A percentile compares a stretch with the other conserved stretches of the same genome.
Evolutionary conservation across 2,329 filamentous ascomycete genomes (phyloP).

Genomic region (Venturia nashicola): DNA sequence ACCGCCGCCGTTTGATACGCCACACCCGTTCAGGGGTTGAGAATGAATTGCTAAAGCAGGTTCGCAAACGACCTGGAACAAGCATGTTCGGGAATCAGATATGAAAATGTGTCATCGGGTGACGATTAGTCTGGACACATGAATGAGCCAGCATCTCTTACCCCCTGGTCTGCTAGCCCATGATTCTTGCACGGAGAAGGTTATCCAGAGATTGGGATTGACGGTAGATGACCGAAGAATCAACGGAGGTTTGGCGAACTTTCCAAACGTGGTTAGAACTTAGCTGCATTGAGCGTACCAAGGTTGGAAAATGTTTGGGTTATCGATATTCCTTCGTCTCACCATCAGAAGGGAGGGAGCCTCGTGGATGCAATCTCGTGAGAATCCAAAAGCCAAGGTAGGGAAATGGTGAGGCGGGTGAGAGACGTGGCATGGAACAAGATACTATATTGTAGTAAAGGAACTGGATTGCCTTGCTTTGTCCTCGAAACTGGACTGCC

Average conservation of each 20-base stretch:
- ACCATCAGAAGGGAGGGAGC: background rate
- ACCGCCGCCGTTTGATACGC: background rate
- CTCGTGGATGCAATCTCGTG: background rate
- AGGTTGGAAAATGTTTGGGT: background rate
- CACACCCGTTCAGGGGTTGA: background rate
- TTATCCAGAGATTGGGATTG: background rate
- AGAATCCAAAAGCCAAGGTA: background rate
- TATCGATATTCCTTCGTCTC: background rate
- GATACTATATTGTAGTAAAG: background rate
- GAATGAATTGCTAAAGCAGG: too few relatives aligned
- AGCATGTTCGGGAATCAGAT: too few relatives aligned
- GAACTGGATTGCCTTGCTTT: too few relatives aligned
- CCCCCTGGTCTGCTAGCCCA: background rate
- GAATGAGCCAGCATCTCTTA: background rate
- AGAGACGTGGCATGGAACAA: background rate
- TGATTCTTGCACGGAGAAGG: background rate
- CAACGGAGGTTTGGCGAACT: background rate
- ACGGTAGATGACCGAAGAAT: background rate
- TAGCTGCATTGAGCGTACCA: background rate
- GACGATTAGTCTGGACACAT: background rate
- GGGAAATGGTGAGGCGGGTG: background rate
- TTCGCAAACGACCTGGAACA: background rate
- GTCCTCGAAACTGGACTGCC: too few relatives aligned
- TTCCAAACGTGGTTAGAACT: background rate
- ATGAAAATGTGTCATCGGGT: too few relatives aligned